Base-by-base conservation (phyloP, 1,284 basidiomycete genomes). In the Phenoliferia sp. region DNA sequence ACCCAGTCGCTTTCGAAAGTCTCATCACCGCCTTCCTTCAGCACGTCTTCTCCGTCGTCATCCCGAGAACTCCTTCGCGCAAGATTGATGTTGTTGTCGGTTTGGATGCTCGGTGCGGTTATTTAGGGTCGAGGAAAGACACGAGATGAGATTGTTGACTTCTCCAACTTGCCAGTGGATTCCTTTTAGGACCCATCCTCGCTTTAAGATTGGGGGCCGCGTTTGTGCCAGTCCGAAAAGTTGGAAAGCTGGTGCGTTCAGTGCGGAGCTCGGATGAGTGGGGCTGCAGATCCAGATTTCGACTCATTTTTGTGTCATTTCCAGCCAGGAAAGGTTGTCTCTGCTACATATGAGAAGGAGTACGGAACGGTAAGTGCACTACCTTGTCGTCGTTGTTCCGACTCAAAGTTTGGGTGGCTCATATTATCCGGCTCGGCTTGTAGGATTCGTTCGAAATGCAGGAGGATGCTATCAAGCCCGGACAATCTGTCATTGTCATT, bases 71-170 rank as follows among this genome's bases (percentile, higher is more conserved):
- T 44, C 65, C 64, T 32, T 82, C 84, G 7, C 80, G 79, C 62
- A 92, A 90, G 80, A 88, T 99, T 72, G 95, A 99, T 80, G 90
- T 92, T 61, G 85, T 99, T 69, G 93, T 99, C 65, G 96, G 93
- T 44, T 85, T 99, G 55, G 96, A 99, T 79, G 95, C 95, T 26
- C 85, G 96, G 67, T 65, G 19, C n/a, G 64, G n/a, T 33, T 31
- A 5, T 28, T 31, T n/a, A 12, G 22, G 5, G 17, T 59, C 58
- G 35, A n/a, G n/a, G n/a, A n/a, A n/a, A n/a, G n/a, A n/a, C n/a
- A n/a, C n/a, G n/a, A n/a, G n/a, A n/a, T n/a, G n/a, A n/a, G n/a
- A n/a, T n/a, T n/a, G n/a, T n/a, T n/a, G n/a, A n/a, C n/a, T n/a
- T n/a, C n/a, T n/a, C n/a, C n/a, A n/a, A n/a, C n/a, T n/a, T n/a